A percentile compares a stretch with the other conserved stretches of the same genome.
phyloP scores from a whole-genome alignment of 495 filamentous ascomycete species.

The Alectoria sarmentosa region DNA sequence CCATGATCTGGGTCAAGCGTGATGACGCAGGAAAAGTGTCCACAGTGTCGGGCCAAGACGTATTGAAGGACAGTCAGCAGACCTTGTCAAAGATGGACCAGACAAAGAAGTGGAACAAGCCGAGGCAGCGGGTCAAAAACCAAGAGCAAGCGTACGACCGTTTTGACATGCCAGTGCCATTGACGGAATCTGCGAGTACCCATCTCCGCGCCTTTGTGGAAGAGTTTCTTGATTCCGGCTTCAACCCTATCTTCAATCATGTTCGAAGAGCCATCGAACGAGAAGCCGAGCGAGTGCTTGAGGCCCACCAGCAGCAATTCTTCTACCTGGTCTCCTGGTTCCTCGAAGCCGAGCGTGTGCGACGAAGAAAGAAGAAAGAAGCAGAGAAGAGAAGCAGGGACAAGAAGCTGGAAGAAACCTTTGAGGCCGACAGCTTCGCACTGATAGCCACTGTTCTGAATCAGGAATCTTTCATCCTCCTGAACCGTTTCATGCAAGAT shows the following conservation, averaged over 20 bases:
- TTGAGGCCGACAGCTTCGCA: constrained; percentile 71
- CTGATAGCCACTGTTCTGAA: constrained; percentile 83
- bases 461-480: constrained; percentile 82
- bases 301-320: constrained; percentile 69
- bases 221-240: constrained; percentile 90
- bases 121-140: constrained; percentile 57
- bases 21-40: constrained; percentile 69
- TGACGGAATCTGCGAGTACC: constrained; percentile 60
- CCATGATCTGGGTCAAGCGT: constrained; percentile 94
- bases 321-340: constrained; percentile 96
- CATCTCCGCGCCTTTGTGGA: constrained; percentile 79
- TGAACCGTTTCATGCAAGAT: constrained; percentile 76
- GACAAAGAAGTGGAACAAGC: constrained; percentile 83
- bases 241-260: constrained; percentile 87
- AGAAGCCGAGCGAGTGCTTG: constrained; percentile 75
- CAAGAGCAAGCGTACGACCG: constrained; percentile 57
- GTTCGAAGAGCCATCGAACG: constrained; percentile 85
- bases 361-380: constrained; percentile 50
- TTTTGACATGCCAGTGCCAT: constrained; percentile 62
- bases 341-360: constrained; percentile 75
- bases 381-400: constrained; percentile 33
- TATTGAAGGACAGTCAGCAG: constrained; percentile 63
- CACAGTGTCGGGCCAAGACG: constrained; percentile 82
- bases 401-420: constrained; percentile 35
- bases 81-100: constrained; percentile 84